Conservation (phyloP, 768 basidiomycete genomes). For the Leucosporidium scottii region DNA sequence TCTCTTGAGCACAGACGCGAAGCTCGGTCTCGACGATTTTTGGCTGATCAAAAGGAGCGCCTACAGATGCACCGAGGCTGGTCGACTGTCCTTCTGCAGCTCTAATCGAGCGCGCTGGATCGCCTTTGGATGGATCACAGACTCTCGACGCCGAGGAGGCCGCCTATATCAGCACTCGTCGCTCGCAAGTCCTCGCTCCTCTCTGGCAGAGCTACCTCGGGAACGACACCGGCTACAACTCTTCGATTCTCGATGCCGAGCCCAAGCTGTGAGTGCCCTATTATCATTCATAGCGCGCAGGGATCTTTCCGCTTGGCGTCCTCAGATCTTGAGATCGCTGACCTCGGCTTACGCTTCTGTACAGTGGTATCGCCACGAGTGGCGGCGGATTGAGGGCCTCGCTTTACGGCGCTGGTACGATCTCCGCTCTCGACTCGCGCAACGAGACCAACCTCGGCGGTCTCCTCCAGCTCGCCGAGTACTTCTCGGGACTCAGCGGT, state of each 20-base stretch:
- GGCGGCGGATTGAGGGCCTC: constrained; percentile 62
- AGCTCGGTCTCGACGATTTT: no score
- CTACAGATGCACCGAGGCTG: constrained; percentile 10
- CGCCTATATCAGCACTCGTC: constrained; percentile 49
- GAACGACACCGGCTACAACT: constrained; percentile 42
- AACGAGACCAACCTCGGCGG: constrained; percentile 56
- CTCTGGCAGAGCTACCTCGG: constrained; percentile 60
- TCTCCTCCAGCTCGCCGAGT: constrained; percentile 62
- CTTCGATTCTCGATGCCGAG: neutral
- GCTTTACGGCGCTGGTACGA: constrained; percentile 56
- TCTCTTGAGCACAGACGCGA: no score
- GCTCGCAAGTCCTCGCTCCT: constrained; percentile 44
- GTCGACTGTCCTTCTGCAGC: constrained; percentile 9
- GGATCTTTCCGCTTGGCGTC: no score
- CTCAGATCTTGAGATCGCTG: no score
- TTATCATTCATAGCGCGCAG: no score
- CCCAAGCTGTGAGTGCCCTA: constrained; percentile 1
- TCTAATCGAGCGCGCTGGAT: constrained; percentile 8
- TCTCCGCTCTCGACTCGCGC: constrained; percentile 57
- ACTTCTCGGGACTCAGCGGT: constrained; percentile 55
- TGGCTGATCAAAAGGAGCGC: no score
- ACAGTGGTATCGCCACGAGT: constrained; percentile 52
- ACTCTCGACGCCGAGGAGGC: constrained; percentile 50
- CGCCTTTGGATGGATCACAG: constrained; percentile 43
- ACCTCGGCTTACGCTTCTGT: no score